A percentile compares a stretch with the other conserved stretches of the same genome.
Conservation (phyloP, 2,329 filamentous ascomycete species). For the Pyricularia grisea region DNA sequence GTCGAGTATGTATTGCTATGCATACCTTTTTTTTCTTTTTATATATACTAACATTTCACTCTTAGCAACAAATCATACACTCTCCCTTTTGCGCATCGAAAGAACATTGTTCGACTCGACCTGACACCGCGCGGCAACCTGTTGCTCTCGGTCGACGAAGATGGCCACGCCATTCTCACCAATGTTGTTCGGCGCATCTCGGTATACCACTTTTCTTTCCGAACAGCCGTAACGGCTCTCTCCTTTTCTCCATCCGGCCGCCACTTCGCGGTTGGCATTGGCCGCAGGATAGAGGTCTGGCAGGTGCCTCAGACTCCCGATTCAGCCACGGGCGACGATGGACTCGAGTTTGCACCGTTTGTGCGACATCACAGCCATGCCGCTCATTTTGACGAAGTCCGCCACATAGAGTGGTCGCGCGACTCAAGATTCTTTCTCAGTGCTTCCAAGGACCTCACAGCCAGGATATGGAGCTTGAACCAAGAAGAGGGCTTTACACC, state of each 20-base stretch:
- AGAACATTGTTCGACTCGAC: conserved; percentile 82
- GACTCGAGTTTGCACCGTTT: conserved; percentile 87
- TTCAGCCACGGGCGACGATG: conserved; percentile 55
- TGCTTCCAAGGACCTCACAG: conserved; percentile 83
- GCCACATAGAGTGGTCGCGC: conserved; percentile 86
- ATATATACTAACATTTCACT: conserved; percentile 18
- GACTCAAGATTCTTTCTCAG: conserved; percentile 95
- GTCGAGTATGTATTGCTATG: conserved; percentile 59
- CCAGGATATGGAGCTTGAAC: conserved; percentile 89
- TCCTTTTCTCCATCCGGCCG: conserved; percentile 85
- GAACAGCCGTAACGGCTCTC: conserved; percentile 69
- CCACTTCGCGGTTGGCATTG: conserved; percentile 83
- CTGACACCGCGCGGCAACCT: conserved; percentile 87
- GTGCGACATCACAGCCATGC: conserved; percentile 77
- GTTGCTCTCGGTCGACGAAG: conserved; percentile 85
- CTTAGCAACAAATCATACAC: conserved; percentile 77
- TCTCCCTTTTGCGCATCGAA: conserved; percentile 83
- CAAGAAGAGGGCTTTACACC: conserved; percentile 80
- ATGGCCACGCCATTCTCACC: conserved; percentile 87
- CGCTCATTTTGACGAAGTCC: conserved; percentile 81
- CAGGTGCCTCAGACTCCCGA: conserved; percentile 87
- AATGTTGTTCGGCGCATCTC: conserved; percentile 79
- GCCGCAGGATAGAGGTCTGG: conserved; percentile 88
- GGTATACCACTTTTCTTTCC: conserved; percentile 95
- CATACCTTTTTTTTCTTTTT: not conserved